Evolutionary conservation across 2,329 filamentous ascomycete species (phyloP), one percentile per base, ranked within the genome.

Genomic region (Pseudogymnoascus pannorum): DNA sequence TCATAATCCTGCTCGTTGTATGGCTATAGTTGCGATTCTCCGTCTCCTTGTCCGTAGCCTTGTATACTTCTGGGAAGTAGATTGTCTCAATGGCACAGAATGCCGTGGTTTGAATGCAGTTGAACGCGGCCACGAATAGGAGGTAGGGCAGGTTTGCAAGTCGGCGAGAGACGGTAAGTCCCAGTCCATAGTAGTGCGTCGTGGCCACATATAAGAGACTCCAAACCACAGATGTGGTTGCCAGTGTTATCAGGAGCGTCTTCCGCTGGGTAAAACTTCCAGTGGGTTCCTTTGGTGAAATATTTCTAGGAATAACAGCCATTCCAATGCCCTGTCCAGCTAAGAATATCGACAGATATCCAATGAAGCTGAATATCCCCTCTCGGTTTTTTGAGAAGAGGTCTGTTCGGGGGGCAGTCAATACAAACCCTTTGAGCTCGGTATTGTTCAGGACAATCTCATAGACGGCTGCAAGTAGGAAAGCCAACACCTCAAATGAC

Each of bases 271-370:
- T 70, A 65, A 75, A 70, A 61, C 76, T 58, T 40, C 31, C 72
- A 66, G 76, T 71, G 63, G 76, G 68, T 68, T 75, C 68, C 64
- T 75, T 76, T 63, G 75, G 69, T 65, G 71, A 76, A 68, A 81
- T 71, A 71, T 73, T 76, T 63, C 85, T 74, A 2, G 91, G 90
- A 36, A 97, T 83, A 62, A 94, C 83, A 64, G 87, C 84, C 75
- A 92, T 86, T 58, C 94, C 94, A 16, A 87, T 84, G 40, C 89
- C 88, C 71, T 95, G 91, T 3, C 94, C 94, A 0, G 90, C 86
- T 38, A 99, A 84, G 74, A 97, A 99, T 63, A 99, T 97, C 54
- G 93, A 89, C 51, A 99, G 82, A 72, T 99, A 99, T 4, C 94
- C 94, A 58, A 90, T 76, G 73, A 97, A 96, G 60, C 92, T 96